Base-by-base conservation (phyloP, 75 land plant genomes). In the Larix kaempferi region DNA sequence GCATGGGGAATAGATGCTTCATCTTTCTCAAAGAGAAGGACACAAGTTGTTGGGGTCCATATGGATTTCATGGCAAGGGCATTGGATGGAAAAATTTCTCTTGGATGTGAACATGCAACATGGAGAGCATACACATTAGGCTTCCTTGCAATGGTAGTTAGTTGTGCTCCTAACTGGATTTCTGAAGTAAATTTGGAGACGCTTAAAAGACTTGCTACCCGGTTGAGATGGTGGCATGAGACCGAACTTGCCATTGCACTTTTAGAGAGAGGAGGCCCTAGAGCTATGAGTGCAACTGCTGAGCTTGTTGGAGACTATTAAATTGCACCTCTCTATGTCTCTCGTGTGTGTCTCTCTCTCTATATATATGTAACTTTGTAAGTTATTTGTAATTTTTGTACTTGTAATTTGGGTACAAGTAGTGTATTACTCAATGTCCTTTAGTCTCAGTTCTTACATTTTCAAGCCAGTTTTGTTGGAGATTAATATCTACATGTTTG, bases 101-200 rank as follows among this genome's bases (percentile, higher is more conserved):
- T 96, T 6, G 88, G 90, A 27, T 96, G 97, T 72, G 83, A 87
- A 62, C 81, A 56, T 56, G 88, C 86, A 12, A 87, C 89, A 54
- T 96, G 97, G 97, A 87, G 82, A 58, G 92, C 95, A 5, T 96
- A 96, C 79, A 91, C 94, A 54, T 73, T 86, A 1, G 91, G 89
- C 1, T 88, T 94, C 59, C 41, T 94, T 62, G 87, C 87, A 37
- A 80, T 96, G 79, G 84, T 96, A 79, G 84, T 96, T 23, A 84
- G 74, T 16, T 91, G 92, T 59, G 85, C 93, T 6, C 92, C 91
- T 2, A 56, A 56, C 14, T 96, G 99, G 99, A 74, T 96, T 39
- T 27, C 58, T 57, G 97, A 94, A 49, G 84, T 96, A 59, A 86
- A 94, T 25, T 75, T 86, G 8, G 89, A 89, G 35, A 86, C 84